Evolutionary conservation across 1,139 yeast genomes (phyloP).

Genomic region (Pichiaceae sp.): DNA sequence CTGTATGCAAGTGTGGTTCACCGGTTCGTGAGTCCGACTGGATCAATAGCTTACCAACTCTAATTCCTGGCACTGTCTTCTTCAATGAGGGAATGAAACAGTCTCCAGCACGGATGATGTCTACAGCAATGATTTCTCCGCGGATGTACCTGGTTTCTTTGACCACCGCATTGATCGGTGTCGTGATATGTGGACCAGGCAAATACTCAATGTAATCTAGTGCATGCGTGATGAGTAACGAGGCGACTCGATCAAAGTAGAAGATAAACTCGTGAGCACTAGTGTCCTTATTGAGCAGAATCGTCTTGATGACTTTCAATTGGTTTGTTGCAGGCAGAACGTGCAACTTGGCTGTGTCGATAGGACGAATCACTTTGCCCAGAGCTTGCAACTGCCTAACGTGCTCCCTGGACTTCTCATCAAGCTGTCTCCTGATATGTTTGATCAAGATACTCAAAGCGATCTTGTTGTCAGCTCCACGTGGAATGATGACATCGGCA

Average conservation of each 20-base stretch:
- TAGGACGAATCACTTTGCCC: constrained; percentile 28
- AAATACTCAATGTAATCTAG: constrained; percentile 38
- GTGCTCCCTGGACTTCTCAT: constrained; percentile 58
- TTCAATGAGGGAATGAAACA: constrained; percentile 76
- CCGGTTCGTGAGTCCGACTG: constrained; percentile 87
- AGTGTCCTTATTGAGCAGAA: constrained; percentile 48
- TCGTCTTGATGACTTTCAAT: constrained; percentile 62
- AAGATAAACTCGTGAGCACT: constrained; percentile 73
- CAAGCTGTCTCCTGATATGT: constrained; percentile 70
- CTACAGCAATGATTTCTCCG: constrained; percentile 59
- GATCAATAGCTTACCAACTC: constrained; percentile 74
- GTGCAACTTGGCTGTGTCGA: constrained; percentile 17
- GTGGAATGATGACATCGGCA: constrained; percentile 83
- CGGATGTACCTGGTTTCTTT: constrained; percentile 32
- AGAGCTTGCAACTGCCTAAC: constrained; percentile 47
- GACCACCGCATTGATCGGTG: constrained; percentile 34
- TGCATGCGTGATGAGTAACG: constrained; percentile 58
- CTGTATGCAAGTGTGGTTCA: constrained; percentile 84
- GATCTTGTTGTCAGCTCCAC: constrained; percentile 74
- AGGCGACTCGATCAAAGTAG: constrained; percentile 74
- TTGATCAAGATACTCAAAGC: constrained; percentile 75
- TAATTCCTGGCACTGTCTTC: constrained; percentile 67
- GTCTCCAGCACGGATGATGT: constrained; percentile 85
- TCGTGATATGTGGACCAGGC: constrained; percentile 24
- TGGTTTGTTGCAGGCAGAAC: constrained; percentile 59